Percentiles rank a stretch among this genome's conserved stretches.
Conservation (phyloP, 176 grass and related monocot species). For the Raddia guianensis region DNA sequence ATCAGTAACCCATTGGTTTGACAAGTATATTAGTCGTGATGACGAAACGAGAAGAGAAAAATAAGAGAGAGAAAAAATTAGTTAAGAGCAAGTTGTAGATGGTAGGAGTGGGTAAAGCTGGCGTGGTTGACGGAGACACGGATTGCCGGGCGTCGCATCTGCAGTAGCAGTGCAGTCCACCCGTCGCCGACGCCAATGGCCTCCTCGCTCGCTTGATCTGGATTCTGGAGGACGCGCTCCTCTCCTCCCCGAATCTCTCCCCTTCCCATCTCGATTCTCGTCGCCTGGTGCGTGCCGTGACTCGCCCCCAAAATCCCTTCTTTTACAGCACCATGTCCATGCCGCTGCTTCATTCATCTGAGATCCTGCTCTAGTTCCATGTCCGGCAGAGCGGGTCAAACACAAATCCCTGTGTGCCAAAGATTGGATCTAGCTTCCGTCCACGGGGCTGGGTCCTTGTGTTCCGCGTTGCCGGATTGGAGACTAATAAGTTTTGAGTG, state of each 20-base stretch:
- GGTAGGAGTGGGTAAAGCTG: too few relatives aligned
- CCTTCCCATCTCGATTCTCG: not conserved
- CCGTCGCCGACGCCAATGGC: too few relatives aligned
- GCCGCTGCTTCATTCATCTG: not conserved
- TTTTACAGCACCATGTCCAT: not conserved
- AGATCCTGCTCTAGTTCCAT: not conserved
- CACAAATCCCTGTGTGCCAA: not conserved
- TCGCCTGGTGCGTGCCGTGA: not conserved
- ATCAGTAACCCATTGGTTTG: too few relatives aligned
- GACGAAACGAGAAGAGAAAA: too few relatives aligned
- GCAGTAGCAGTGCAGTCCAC: too few relatives aligned
- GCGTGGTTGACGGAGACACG: too few relatives aligned
- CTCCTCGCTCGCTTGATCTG: too few relatives aligned
- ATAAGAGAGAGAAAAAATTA: too few relatives aligned
- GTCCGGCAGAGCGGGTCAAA: not conserved
- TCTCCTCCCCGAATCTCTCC: not conserved
- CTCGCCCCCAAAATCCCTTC: not conserved
- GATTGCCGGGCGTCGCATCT: too few relatives aligned
- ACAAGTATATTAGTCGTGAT: too few relatives aligned
- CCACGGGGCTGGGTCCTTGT: not conserved
- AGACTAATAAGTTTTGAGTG: not conserved
- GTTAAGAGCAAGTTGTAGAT: too few relatives aligned
- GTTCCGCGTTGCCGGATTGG: not conserved
- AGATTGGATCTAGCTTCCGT: conserved; percentile 16
- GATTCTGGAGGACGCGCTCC: too few relatives aligned